A percentile compares a stretch with the other conserved stretches of the same genome.
These are phyloP conservation scores for Dendrobium huoshanense DNA, from an alignment of 106 monocot genomes.

Conservation along the genomic window DNA sequence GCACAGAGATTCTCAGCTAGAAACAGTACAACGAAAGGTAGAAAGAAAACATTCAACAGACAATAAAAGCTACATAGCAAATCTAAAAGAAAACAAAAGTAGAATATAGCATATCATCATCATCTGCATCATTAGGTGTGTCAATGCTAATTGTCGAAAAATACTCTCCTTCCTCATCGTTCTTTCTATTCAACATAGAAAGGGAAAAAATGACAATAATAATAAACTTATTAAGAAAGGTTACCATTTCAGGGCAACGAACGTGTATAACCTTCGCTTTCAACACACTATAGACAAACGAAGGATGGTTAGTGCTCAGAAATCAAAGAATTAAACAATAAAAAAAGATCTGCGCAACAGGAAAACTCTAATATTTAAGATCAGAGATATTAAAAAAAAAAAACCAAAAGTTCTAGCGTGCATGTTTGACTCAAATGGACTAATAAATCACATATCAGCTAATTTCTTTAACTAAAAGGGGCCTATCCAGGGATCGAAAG, in stretches of 20 bases:
- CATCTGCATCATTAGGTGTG: background rate
- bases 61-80: background rate
- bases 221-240: background rate
- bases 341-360: background rate
- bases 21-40: background rate
- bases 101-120: background rate
- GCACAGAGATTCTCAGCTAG: background rate
- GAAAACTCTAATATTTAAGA: conserved; percentile 7
- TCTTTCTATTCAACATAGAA: background rate
- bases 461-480: background rate
- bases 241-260: conserved; percentile 14
- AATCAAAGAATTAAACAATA: background rate
- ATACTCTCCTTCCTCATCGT: background rate
- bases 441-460: background rate
- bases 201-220: background rate
- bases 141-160: background rate
- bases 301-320: conserved; percentile 7
- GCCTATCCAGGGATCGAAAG: background rate
- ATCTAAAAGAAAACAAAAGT: background rate
- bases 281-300: conserved; percentile 10
- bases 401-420: background rate
- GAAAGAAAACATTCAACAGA: too few relatives aligned
- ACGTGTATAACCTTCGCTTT: conserved; percentile 12
- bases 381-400: conserved; percentile 4
- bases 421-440: background rate